Percentiles rank a stretch among this genome's conserved stretches.
These are phyloP conservation scores for Wickerhamiella bombiphila DNA, from an alignment of 805 yeast genomes.

Conservation along the genomic window DNA sequence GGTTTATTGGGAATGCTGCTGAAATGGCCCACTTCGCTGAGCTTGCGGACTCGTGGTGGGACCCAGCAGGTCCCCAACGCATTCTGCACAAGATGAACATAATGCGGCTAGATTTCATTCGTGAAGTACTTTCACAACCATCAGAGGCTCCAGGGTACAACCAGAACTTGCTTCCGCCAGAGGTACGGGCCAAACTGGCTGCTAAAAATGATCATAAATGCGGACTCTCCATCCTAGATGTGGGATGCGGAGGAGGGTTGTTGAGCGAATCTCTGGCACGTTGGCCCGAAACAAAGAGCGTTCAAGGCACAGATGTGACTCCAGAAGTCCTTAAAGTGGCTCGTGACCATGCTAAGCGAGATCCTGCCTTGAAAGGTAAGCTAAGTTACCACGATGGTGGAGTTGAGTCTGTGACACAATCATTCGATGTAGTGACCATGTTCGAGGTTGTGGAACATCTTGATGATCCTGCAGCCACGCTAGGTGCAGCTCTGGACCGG, in stretches of 20 bases:
- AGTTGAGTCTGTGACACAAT: slow-evolving; percentile 35
- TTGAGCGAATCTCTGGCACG: slow-evolving; percentile 78
- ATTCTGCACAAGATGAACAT: slow-evolving; percentile 90
- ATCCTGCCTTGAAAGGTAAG: slow-evolving; percentile 45
- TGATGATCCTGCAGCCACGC: slow-evolving; percentile 60
- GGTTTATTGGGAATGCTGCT: slow-evolving; percentile 24
- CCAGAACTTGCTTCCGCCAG: slow-evolving; percentile 46
- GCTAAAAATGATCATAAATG: slow-evolving; percentile 33
- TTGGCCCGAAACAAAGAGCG: slow-evolving; percentile 40
- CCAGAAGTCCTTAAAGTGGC: slow-evolving; percentile 75
- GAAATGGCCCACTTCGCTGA: slow-evolving; percentile 74
- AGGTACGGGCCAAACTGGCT: slow-evolving; percentile 3
- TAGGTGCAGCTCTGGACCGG: slow-evolving; percentile 50
- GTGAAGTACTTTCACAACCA: slow-evolving; percentile 44
- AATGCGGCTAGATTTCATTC: slow-evolving; percentile 74
- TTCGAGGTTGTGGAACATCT: slow-evolving; percentile 96
- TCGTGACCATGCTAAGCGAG: slow-evolving; percentile 44
- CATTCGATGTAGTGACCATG: slow-evolving; percentile 69
- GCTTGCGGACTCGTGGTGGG: slow-evolving; percentile 98
- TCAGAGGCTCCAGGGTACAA: slow-evolving; percentile 53
- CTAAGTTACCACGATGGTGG: slow-evolving; percentile 47
- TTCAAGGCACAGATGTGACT: slow-evolving; percentile 76
- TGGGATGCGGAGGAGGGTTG: slow-evolving; percentile 99
- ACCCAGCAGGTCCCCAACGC: slow-evolving; percentile 80
- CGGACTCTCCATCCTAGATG: slow-evolving; percentile 51